A percentile compares a stretch with the other conserved stretches of the same genome.
Evolutionary conservation across 2,329 filamentous ascomycete genomes (phyloP).

Genomic region (Diaporthe sp.): DNA sequence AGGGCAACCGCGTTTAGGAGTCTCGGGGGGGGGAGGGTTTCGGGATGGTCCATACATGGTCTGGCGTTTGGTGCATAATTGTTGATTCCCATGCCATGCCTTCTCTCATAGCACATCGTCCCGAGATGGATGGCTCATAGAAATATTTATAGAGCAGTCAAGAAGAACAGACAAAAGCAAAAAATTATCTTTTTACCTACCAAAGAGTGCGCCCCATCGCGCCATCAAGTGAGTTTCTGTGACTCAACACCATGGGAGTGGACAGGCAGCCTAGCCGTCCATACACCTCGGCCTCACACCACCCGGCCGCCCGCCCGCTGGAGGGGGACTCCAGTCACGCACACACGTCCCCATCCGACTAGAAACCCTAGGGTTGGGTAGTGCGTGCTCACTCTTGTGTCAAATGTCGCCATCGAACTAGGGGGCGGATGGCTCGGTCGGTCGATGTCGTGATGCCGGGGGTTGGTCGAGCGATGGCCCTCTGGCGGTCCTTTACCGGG

Average conservation of each 20-base stretch:
- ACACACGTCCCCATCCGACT: background rate
- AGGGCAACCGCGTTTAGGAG: background rate
- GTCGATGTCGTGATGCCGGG: constrained; percentile 17
- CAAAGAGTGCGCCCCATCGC: constrained; percentile 17
- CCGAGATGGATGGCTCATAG: constrained; percentile 1
- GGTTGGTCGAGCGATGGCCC: background rate
- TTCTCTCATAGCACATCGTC: constrained; percentile 10
- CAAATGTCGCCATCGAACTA: constrained; percentile 20
- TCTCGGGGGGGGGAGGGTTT: constrained; percentile 2
- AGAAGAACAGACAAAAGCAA: constrained; percentile 26
- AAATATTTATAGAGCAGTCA: constrained; percentile 23
- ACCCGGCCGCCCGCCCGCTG: background rate
- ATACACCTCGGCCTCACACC: background rate
- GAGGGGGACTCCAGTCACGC: background rate
- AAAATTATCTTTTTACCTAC: constrained; percentile 28
- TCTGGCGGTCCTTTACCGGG: background rate
- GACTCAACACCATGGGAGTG: constrained; percentile 5
- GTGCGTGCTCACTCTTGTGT: background rate
- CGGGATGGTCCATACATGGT: constrained; percentile 14
- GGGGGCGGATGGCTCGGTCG: constrained; percentile 12
- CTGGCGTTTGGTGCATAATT: constrained; percentile 32
- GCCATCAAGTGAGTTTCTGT: background rate
- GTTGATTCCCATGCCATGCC: constrained; percentile 33
- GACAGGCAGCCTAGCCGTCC: background rate
- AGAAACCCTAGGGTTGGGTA: constrained; percentile 30